Evolutionary conservation across 2,329 filamentous ascomycete genomes (phyloP), one percentile per base, ranked within the genome.

Genomic region (Pseudogymnoascus sp.): DNA sequence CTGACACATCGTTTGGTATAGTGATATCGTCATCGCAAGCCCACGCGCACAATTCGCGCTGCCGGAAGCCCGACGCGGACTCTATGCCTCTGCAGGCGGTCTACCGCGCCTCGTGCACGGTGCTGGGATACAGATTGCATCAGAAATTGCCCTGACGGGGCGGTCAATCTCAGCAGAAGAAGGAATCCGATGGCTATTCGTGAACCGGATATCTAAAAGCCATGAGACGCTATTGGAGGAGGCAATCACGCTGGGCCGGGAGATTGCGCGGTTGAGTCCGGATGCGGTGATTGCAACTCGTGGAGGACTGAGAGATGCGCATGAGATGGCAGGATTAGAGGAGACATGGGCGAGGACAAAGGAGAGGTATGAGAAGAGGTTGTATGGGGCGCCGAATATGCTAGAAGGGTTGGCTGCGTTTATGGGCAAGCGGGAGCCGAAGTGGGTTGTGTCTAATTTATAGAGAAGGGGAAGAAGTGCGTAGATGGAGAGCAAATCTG

Each of bases 41-140:
- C 72, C 76, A 0, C 76, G 74, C 28, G 83, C 83, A 0, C 77
- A 75, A 3, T 85, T 87, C 66, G 76, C 79, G 3, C 74, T 87
- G 0, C 84, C 84, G 0, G 84, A 87, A 70, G 81, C 83, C 6
- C 79, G 81, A 36, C 77, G 83, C 25, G 84, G 84, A 2, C 82
- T 86, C 2, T 80, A 80, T 1, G 82, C 84, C 5, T 75, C 84
- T 0, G 83, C 82, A 0, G 84, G 84, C 31, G 83, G 79, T 5
- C 72, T 87, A 1, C 64, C 67, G 3, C 62, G 66, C 60, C 11
- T 46, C 2, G 72, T 74, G 71, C 62, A 71, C 8, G 68, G 72
- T 2, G 72, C 73, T 25, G 73, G 73, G 3, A 72, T 72, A 53
- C 72, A 74, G 43, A 66, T 72, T 4, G 71, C 71, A 1, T 73